A percentile compares a stretch with the other conserved stretches of the same genome.
These are phyloP conservation scores for Primulina huaijiensis DNA, from an alignment of 257 asterid genomes.

Conservation along the genomic window DNA sequence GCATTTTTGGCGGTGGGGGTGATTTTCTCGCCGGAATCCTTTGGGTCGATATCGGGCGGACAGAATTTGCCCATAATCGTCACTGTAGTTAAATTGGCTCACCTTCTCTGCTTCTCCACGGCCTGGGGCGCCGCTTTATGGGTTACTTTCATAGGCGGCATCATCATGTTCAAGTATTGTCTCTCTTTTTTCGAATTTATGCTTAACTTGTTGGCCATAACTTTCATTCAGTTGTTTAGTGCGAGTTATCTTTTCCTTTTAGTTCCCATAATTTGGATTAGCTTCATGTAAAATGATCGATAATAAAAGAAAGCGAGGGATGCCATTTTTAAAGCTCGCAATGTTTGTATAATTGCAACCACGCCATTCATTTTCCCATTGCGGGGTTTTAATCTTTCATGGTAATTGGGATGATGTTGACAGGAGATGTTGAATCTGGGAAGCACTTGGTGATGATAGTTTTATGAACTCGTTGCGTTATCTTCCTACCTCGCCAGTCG, in stretches of 20 bases:
- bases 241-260: slow-evolving; percentile 3
- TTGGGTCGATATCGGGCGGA: slow-evolving; percentile 70
- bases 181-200: background rate
- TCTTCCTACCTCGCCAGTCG: background rate
- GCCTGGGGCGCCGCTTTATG: slow-evolving; percentile 97
- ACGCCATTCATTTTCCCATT: background rate
- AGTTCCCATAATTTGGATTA: background rate
- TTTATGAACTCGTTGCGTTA: too few relatives aligned
- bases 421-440: background rate
- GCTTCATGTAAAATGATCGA: background rate
- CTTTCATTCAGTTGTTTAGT: background rate
- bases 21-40: slow-evolving; percentile 80
- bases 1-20: slow-evolving; percentile 82
- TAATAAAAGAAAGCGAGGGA: background rate
- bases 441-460: background rate
- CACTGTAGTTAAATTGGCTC: slow-evolving; percentile 63
- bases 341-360: slow-evolving; percentile 2
- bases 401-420: background rate
- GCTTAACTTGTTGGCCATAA: background rate
- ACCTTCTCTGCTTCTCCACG: slow-evolving; percentile 88
- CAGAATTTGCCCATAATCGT: slow-evolving; percentile 44
- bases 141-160: slow-evolving; percentile 99
- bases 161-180: slow-evolving; percentile 91
- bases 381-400: background rate
- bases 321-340: background rate